Evolutionary conservation across 2,329 filamentous ascomycete genomes (phyloP), one percentile per base, ranked within the genome.

Genomic region (Graphilbum fragrans): DNA sequence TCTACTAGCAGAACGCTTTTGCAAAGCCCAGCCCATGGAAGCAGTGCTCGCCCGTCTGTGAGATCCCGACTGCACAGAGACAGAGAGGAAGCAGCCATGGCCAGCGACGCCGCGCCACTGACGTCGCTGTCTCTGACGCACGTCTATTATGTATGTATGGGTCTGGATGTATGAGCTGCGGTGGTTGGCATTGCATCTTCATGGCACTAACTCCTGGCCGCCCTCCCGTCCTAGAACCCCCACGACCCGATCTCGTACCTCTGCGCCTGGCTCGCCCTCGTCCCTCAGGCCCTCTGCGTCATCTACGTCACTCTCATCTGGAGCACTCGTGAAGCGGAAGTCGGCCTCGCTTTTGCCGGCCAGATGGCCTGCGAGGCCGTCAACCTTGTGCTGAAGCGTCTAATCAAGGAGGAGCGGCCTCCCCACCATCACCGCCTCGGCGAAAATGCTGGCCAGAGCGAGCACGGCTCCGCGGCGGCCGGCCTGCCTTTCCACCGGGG

Each of bases 81-180:
- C 23, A 12, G 12, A 7, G 23, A 27, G 7, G 12, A 27, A 12
- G 23, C 23, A 27, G 16, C 25, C 25, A 66, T 66, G 62, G 52
- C 60, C 23, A 60, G 60, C 52, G 65, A 70, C 48, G 49, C 59
- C 20, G 55, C 57, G 31, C 77, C 84, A 34, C 69, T 96, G 44
- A 86, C 88, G 39, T 96, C 90, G 20, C 74, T 98, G 45, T 94
- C 90, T 40, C 66, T 98, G 51, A 96, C 90, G 12, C 90, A 96
- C 65, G 88, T 96, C 53, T 86, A 92, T 67, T 96, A 96, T 71
- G 88, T 93, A 65, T 56, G 77, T 61, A 18, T 22, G n/a, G n/a
- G 11, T 25, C 22, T 12, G n/a, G n/a, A n/a, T n/a, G n/a, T n/a
- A n/a, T n/a, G n/a, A n/a, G n/a, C n/a, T n/a, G n/a, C n/a, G n/a